Evolutionary conservation across 345 rosid species (phyloP), one percentile per base, ranked within the genome.

Genomic region (Eucalyptus pauciflora): DNA sequence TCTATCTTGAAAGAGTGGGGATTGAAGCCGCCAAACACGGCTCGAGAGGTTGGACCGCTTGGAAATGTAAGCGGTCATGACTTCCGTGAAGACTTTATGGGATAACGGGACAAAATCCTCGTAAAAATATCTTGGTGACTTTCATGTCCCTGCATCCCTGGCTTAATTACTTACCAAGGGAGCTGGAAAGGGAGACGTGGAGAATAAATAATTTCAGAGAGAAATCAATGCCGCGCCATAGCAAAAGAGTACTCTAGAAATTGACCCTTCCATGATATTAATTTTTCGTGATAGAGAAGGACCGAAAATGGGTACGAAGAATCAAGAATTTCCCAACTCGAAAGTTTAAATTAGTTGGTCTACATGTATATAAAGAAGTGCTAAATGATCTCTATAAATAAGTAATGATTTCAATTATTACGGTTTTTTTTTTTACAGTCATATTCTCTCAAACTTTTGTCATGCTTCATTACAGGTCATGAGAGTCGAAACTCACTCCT

Each of bases 231-330:
- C 25, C 25, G 81, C 81, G 7, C 80, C 80, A 10, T 18, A 2
- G 24, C 11, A 8, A 62, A 12, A 62, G 33, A 62, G 69, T 29
- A 62, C 33, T 6, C 2, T 7, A n/a, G 7, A 24, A 71, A 76
- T 37, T 45, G 8, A 71, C 6, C 22, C 11, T 18, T 22, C 8
- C 2, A 8, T 15, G 2, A 16, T 31, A 16, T 0, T 67, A 31
- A 16, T 31, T 67, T 67, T 17, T 67, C 7, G 81, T 33, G 46
- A 76, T 76, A 18, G 22, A 41, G 48, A 37, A 76, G 24, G 27
- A 37, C 0, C 45, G 1, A 20, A 71, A 37, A 71, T 1, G 15
- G 4, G 3, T 41, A 18, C 4, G 1, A 20, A 41, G 25, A 37
- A 10, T 71, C 25, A 7, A 37, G 83, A 37, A 37, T 37, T 71